A percentile compares a stretch with the other conserved stretches of the same genome.
Conservation (phyloP, 305 asterid genomes). For the Solanum hybrid region DNA sequence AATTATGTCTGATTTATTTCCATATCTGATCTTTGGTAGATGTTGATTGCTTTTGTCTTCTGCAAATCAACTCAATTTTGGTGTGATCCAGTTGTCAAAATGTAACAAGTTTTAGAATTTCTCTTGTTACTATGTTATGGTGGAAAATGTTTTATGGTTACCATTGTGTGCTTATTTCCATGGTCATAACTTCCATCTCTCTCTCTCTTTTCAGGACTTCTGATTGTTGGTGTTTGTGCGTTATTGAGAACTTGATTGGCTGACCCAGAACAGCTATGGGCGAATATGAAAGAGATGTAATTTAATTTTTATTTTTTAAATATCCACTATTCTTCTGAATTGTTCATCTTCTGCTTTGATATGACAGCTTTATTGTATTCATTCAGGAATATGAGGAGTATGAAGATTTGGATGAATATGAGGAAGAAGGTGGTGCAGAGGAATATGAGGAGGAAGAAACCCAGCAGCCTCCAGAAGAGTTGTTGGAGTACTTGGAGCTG, state of each 20-base stretch:
- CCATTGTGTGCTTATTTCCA: background rate
- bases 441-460: conserved; percentile 48
- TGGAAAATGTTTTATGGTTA: background rate
- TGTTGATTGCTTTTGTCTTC: background rate
- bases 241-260: background rate
- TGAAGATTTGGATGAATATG: conserved; percentile 64
- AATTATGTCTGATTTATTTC: background rate
- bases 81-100: background rate
- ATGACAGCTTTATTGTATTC: background rate
- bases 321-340: background rate
- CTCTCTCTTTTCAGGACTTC: background rate
- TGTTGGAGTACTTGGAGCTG: conserved; percentile 57
- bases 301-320: background rate
- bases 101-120: background rate
- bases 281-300: conserved; percentile 5
- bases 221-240: background rate
- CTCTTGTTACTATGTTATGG: background rate
- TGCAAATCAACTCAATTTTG: background rate
- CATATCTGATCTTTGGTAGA: background rate
- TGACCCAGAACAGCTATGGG: background rate
- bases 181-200: background rate
- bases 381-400: conserved; percentile 40
- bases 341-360: background rate
- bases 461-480: conserved; percentile 59
- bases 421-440: conserved; percentile 41